Evolutionary conservation across 805 yeast genomes (phyloP).

Genomic region (Saturnispora bothae): DNA sequence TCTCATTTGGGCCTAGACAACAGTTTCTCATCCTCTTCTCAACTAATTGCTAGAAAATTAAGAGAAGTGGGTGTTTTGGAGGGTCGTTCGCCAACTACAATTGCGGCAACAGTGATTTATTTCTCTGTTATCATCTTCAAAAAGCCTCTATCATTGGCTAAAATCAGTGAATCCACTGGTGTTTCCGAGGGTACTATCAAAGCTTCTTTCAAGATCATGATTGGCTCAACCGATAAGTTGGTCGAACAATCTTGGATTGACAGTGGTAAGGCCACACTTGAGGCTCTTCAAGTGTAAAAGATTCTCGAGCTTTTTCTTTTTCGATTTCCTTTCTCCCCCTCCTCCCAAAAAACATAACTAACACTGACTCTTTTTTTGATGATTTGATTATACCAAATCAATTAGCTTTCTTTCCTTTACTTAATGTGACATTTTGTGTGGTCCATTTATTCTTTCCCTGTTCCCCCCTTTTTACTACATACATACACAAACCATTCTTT

Average conservation of each 20-base stretch:
- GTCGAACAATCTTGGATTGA: conserved; percentile 72
- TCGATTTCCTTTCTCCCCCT: neutral
- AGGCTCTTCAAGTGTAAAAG: conserved; percentile 1
- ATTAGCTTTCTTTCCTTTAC: no score
- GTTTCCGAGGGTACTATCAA: conserved; percentile 97
- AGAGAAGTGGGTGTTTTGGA: conserved; percentile 89
- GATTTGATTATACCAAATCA: no score
- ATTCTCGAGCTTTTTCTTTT: neutral
- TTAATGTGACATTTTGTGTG: no score
- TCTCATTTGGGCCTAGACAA: conserved; percentile 84
- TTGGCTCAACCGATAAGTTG: conserved; percentile 58
- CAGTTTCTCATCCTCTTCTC: conserved; percentile 85
- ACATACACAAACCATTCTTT: no score
- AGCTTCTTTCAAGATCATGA: conserved; percentile 76
- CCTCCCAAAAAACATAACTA: neutral
- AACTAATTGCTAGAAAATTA: conserved; percentile 80
- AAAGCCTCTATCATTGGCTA: conserved; percentile 61
- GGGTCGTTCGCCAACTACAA: conserved; percentile 93
- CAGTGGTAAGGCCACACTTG: conserved; percentile 44
- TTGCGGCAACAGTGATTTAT: conserved; percentile 95
- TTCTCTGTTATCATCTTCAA: conserved; percentile 88
- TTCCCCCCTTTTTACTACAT: no score
- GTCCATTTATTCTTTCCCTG: no score
- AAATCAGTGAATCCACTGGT: conserved; percentile 85
- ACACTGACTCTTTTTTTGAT: no score